Conservation (phyloP, 1,139 yeast species). For the Taphrina communis region DNA sequence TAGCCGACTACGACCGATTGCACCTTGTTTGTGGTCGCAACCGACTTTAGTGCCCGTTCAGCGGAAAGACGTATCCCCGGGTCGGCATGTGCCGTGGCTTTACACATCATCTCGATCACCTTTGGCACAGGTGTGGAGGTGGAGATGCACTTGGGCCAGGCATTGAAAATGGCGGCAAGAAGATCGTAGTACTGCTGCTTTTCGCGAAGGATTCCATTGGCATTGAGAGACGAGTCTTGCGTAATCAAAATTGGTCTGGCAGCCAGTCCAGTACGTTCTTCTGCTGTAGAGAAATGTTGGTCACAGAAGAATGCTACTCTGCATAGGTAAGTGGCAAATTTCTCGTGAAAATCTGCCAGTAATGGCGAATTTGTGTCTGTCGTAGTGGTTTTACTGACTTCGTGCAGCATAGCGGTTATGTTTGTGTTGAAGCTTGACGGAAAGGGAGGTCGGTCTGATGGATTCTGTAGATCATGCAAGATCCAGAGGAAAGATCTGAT, state of each 20-base stretch:
- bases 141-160: constrained; percentile 70
- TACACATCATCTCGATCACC: constrained; percentile 72
- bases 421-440: constrained; percentile 58
- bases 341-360: constrained; percentile 24
- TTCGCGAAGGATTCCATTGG: constrained; percentile 35
- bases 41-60: constrained; percentile 63
- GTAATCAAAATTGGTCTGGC: constrained; percentile 14
- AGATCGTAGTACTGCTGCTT: constrained; percentile 60
- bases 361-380: background rate
- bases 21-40: constrained; percentile 75
- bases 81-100: constrained; percentile 75
- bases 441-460: constrained; percentile 69
- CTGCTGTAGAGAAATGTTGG: constrained; percentile 30
- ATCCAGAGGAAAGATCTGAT: constrained; percentile 73
- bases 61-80: constrained; percentile 67
- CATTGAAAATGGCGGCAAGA: constrained; percentile 71
- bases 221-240: background rate
- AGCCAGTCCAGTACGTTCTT: constrained; percentile 6
- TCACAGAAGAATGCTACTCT: constrained; percentile 43
- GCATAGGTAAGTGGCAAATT: constrained; percentile 21
- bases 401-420: background rate
- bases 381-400: background rate
- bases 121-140: constrained; percentile 62
- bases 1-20: constrained; percentile 71
- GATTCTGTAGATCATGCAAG: constrained; percentile 62